Percentiles rank a stretch among this genome's conserved stretches.
These are phyloP conservation scores for Dendryphion nanum DNA, from an alignment of 2,329 filamentous ascomycete genomes.

Conservation along the genomic window DNA sequence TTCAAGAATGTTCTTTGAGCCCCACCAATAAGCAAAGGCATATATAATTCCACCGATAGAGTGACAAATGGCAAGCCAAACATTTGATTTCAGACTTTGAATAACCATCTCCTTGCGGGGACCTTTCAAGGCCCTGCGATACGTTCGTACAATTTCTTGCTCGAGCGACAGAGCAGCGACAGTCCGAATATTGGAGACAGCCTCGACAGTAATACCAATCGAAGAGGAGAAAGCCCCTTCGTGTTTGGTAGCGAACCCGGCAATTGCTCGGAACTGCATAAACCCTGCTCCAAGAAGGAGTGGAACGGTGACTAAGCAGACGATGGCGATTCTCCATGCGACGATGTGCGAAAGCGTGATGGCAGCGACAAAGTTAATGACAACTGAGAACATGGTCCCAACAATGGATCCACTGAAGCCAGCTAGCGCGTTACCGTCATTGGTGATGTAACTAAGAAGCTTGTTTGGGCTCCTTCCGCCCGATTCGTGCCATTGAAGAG, in stretches of 20 bases:
- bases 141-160: constrained; percentile 47
- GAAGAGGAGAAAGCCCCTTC: constrained; percentile 52
- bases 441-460: constrained; percentile 67
- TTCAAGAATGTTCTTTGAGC: constrained; percentile 65
- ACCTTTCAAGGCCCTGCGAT: constrained; percentile 44
- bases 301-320: constrained; percentile 67
- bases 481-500: constrained; percentile 70
- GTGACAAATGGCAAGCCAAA: constrained; percentile 62
- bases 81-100: constrained; percentile 54
- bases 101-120: constrained; percentile 50
- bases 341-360: constrained; percentile 69
- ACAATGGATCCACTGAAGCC: constrained; percentile 70
- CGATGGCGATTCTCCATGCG: constrained; percentile 73
- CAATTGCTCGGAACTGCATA: constrained; percentile 64
- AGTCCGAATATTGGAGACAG: constrained; percentile 52
- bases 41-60: constrained; percentile 67
- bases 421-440: constrained; percentile 65
- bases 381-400: constrained; percentile 66
- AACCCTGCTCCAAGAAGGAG: constrained; percentile 67
- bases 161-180: constrained; percentile 53
- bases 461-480: constrained; percentile 59
- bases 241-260: constrained; percentile 57
- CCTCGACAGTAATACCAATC: constrained; percentile 53
- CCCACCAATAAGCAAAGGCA: constrained; percentile 79
- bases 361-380: constrained; percentile 66